These are phyloP conservation scores for Paraconiothyrium brasiliense DNA, from an alignment of 2,329 filamentous ascomycete genomes.

Conservation along the genomic window DNA sequence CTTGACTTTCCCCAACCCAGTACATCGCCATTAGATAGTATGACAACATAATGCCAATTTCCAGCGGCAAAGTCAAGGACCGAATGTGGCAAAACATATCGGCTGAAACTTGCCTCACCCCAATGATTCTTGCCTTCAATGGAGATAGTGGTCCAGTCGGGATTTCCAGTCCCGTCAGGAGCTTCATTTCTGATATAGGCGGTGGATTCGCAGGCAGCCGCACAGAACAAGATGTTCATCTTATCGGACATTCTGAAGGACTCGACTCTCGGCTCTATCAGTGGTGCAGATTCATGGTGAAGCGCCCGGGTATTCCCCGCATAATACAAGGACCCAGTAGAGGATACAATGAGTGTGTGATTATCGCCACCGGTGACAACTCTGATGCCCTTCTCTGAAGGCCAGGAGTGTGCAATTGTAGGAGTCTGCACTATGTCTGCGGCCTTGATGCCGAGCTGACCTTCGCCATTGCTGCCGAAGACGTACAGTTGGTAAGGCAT, in stretches of 20 bases:
- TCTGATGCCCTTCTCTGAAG: conserved; percentile 20
- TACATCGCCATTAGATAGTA: conserved; percentile 77
- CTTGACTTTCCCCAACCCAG: conserved; percentile 91
- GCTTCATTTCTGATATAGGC: conserved; percentile 31
- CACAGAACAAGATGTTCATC: conserved; percentile 20
- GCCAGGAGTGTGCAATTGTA: conserved; percentile 17
- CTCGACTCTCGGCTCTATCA: conserved; percentile 4
- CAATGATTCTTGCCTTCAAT: conserved; percentile 33
- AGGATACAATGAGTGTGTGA: conserved; percentile 79
- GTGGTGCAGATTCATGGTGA: conserved; percentile 48
- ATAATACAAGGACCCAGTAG: conserved; percentile 68
- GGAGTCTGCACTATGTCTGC: conserved; percentile 50
- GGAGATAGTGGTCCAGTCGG: conserved; percentile 3
- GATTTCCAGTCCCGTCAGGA: neutral
- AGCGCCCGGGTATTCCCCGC: conserved; percentile 68
- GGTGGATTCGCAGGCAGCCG: conserved; percentile 37
- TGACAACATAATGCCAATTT: conserved; percentile 78
- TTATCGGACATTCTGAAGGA: conserved; percentile 17
- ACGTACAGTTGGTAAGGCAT: conserved; percentile 49
- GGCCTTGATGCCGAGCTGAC: conserved; percentile 60
- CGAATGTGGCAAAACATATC: conserved; percentile 10
- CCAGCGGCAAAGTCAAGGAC: conserved; percentile 74
- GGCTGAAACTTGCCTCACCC: conserved; percentile 31
- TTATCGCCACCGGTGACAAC: conserved; percentile 77
- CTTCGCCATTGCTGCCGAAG: conserved; percentile 63